Base-by-base conservation (phyloP, 2,329 filamentous ascomycete genomes). In the Orbilia brochopaga region DNA sequence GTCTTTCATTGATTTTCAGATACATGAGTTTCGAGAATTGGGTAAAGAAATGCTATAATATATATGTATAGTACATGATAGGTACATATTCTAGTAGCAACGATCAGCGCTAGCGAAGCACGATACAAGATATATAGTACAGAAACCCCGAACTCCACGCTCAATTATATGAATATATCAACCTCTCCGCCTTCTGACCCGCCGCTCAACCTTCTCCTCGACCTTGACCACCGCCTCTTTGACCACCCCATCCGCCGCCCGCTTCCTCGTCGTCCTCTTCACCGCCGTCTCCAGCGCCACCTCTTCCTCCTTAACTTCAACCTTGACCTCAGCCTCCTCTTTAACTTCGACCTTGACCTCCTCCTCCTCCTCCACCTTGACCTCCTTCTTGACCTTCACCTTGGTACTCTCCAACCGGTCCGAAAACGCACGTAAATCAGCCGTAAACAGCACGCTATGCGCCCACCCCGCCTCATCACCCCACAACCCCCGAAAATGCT, bases 401-500 rank as follows among this genome's bases (percentile, higher is more conserved):
- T 70, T 70, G 13, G 69, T 58, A 74, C 64, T 69, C 79, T 75
- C 79, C 78, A 74, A 77, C 78, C 75, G 74, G 82, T 90, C 89
- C 0, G 92, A 88, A 77, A 97, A 97, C 0, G 90, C 86, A 77
- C 87, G 90, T 64, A 99, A 80, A 78, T 99, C 92, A 0, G 94
- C 95, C 0, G 94, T 96, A 78, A 99, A 99, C 11, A 99, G 83
- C 48, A 77, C 94, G 1, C 91, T 96, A 81, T 99, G 94, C 8
- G 95, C 94, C 95, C 95, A 99, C 0, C 94, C 94, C 0, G 94
- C 94, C 76, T 97, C 90, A 67, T 89, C 86, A 0, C 94, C 94
- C 94, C 95, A 99, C 0, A 97, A 83, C 40, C 84, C 83, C 62
- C 94, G 86, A 77, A 99, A 99, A 76, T 95, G 90, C 74, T 96